Evolutionary conservation across 2,329 filamentous ascomycete genomes (phyloP).

Genomic region (Xylariaceae sp.): DNA sequence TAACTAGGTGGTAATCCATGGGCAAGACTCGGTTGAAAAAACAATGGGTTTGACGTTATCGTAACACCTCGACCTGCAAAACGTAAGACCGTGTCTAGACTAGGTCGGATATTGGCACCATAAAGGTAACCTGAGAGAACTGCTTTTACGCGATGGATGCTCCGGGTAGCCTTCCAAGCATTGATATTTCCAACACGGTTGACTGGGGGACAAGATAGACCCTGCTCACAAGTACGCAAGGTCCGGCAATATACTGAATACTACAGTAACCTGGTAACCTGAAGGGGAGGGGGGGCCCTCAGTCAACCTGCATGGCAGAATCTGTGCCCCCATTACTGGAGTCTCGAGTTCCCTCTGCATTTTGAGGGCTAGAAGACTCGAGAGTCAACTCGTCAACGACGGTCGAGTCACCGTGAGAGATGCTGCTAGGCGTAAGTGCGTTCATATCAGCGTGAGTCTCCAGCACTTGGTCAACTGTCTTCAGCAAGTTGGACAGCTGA

Average conservation of each 20-base stretch:
- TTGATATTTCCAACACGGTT: not conserved
- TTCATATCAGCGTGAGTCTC: conserved; percentile 13
- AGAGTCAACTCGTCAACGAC: conserved; percentile 21
- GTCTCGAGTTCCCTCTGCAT: conserved; percentile 8
- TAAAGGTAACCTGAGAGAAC: not conserved
- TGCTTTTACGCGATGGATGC: not conserved
- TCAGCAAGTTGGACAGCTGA: not conserved
- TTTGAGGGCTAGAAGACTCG: conserved; percentile 10
- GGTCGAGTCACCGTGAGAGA: conserved; percentile 18
- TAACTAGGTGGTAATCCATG: not conserved
- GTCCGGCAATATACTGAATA: not conserved
- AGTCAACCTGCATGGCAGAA: conserved; percentile 28
- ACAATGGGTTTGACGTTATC: not conserved
- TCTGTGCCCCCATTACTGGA: conserved; percentile 5
- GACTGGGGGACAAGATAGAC: not conserved
- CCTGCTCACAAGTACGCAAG: not conserved
- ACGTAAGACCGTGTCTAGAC: not conserved
- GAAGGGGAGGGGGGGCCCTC: conserved; percentile 4
- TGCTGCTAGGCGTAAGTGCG: conserved; percentile 17
- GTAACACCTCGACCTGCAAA: not conserved
- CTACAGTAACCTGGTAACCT: not conserved
- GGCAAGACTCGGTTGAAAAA: too few species aligned
- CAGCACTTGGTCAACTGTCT: conserved; percentile 39
- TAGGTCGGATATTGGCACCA: not conserved
- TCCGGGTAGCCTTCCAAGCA: not conserved